Evolutionary conservation across 2,329 filamentous ascomycete genomes (phyloP).

Genomic region (Sclerotinia trifoliorum): DNA sequence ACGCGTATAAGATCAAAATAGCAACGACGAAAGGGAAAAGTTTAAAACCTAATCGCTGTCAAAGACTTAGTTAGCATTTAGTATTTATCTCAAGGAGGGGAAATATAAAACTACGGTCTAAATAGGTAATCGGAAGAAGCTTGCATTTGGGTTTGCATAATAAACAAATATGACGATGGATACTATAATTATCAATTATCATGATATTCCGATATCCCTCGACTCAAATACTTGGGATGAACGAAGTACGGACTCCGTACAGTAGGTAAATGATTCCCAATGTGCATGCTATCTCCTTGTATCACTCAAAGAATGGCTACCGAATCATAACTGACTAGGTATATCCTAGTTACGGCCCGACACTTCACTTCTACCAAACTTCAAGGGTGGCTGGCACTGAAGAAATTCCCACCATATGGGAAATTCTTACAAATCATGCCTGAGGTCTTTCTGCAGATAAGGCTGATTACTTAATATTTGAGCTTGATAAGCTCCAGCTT

Average conservation of each 20-base stretch:
- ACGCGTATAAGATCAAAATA: conserved; percentile 13
- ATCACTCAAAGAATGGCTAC: background rate
- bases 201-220: no score
- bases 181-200: no score
- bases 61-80: no score
- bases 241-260: no score
- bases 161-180: background rate
- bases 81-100: background rate
- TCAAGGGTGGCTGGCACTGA: background rate
- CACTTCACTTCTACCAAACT: background rate
- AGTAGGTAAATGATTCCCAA: no score
- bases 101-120: background rate
- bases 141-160: background rate
- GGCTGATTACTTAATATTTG: conserved; percentile 16
- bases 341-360: background rate
- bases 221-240: background rate
- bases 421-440: background rate
- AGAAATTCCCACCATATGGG: background rate
- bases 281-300: conserved; percentile 2
- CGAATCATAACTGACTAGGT: background rate
- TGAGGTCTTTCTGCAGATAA: background rate
- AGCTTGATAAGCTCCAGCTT: conserved; percentile 11
- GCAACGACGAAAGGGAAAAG: background rate
- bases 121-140: background rate
- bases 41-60: background rate